phyloP scores from a whole-genome alignment of 805 yeast genomes.

The Candida parachauliodes region DNA sequence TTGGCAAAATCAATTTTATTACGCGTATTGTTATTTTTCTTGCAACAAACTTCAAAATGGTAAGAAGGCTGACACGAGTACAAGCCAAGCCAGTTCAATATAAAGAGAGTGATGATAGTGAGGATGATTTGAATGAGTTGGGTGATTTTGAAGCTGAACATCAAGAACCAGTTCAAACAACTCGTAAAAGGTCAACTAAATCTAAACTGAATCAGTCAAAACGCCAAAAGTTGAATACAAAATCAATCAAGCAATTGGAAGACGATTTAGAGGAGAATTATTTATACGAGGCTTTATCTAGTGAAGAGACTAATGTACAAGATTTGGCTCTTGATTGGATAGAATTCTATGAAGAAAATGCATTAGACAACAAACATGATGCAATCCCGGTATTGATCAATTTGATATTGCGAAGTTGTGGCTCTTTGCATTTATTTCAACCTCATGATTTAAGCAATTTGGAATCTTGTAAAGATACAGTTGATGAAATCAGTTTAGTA shows the following conservation, averaged over 20 bases:
- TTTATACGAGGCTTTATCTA: constrained; percentile 28
- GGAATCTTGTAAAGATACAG: constrained; percentile 70
- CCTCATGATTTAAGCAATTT: constrained; percentile 71
- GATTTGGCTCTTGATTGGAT: constrained; percentile 41
- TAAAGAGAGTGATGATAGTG: constrained; percentile 11
- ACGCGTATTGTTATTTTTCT: constrained; percentile 6
- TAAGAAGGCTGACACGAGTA: constrained; percentile 9
- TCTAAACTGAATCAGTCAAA: constrained; percentile 8
- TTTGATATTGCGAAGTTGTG: constrained; percentile 65
- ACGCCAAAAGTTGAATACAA: constrained; percentile 6
- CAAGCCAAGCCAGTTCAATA: constrained; percentile 7
- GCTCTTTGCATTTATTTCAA: constrained; percentile 63
- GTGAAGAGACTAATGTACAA: constrained; percentile 25
- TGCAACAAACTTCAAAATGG: constrained; percentile 6
- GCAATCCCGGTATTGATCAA: constrained; percentile 66
- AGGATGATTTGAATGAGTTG: constrained; percentile 8
- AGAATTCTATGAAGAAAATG: constrained; percentile 25
- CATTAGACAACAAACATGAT: constrained; percentile 21
- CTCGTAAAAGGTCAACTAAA: not conserved
- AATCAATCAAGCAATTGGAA: constrained; percentile 11
- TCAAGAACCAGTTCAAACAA: not conserved
- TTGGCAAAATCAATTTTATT: not conserved
- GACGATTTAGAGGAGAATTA: constrained; percentile 27
- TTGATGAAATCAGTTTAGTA: constrained; percentile 63
- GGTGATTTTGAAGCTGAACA: constrained; percentile 13